Base-by-base conservation (phyloP, 106 monocot genomes). In the Triglochin maritima region DNA sequence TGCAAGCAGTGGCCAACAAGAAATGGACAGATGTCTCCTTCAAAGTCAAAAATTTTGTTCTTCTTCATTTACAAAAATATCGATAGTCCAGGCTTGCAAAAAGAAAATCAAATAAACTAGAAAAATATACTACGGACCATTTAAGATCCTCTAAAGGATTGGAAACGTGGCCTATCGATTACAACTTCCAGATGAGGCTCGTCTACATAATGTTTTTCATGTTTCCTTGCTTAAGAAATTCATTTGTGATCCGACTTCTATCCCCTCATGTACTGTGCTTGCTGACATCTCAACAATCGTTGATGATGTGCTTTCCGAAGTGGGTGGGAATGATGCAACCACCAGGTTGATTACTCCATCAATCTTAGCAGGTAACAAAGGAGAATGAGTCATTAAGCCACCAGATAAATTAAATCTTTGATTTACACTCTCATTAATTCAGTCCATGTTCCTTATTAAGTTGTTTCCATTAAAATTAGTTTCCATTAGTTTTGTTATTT, bases 151-250 rank as follows among this genome's bases (percentile, higher is more conserved):
- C 4, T 10, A 63, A 2, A 63, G 46, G 11, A 46, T 63, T 47
- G 63, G 63, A 5, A 13, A 3, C 2, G 63, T 63, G 3, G 63
- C 63, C 17, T 63, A 63, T 46, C 43, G 46, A 63, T 46, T 63
- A 46, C 4, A 47, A 7, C n/a, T 63, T 11, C 63, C 44, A 44
- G 45, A 44, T 4, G 4, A n/a, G 9, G 43, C 63, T 63, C 43
- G 46, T 4, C 43, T 63, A 7, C 63, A 63, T 46, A 44, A 44
- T 9, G 8, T 46, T 44, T 63, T 63, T n/a, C 63, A 63, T 63
- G 63, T 46, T 2, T 63, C 63, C 3, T 17, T 63, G 43, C 63
- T 63, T 44, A 63, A 63, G n/a, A 63, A 63, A 46, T 59, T 59
- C 5, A 16, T 29, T 59, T 3, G 15, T 1, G 29, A 56, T 8